Base-by-base conservation (phyloP, 2,329 filamentous ascomycete genomes). In the Acephala macrosclerotiorum region DNA sequence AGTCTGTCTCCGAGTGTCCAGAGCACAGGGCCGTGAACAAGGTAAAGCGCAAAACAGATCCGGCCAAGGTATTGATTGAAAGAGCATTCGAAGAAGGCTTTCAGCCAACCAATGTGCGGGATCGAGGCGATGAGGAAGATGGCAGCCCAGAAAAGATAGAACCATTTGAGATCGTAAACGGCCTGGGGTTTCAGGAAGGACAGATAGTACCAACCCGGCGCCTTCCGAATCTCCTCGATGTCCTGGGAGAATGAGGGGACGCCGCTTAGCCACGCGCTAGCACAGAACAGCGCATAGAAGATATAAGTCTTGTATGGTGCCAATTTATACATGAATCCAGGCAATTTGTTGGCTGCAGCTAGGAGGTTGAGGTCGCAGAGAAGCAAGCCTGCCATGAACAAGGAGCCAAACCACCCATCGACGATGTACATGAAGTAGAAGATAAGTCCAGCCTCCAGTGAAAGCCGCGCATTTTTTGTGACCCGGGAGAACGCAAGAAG, bases 361-460 rank as follows among this genome's bases (percentile, higher is more conserved):
- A 89, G 80, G 6, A 87, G 72, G 69, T 91, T 88, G 35, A 91
- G 76, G 65, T 91, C 87, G 75, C 84, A 84, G 16, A 89, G 80
- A 3, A 90, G 76, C 84, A 89, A 87, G 25, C 89, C 89, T 0
- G 81, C 78, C 14, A 85, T 76, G 74, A 91, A 91, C 75, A 89
- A 80, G 18, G 87, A 81, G 69, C 84, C 85, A 73, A 87, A 87
- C 77, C 83, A 87, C 25, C 87, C 89, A 73, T 92, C 90, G 3
- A 83, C 83, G 60, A 91, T 83, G 75, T 90, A 91, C 74, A 92
- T 80, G 73, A 90, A 91, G 77, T 92, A 92, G 68, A 81, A 80
- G 22, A 87, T 82, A 12, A 92, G 78, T 0, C 74, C 82, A 0
- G 80, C 55, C 70, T 87, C 78, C 72, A 84, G 84, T 75, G 79